Evolutionary conservation across 2,329 filamentous ascomycete species (phyloP), one percentile per base, ranked within the genome.

Genomic region (Ceratocystis cubensis): DNA sequence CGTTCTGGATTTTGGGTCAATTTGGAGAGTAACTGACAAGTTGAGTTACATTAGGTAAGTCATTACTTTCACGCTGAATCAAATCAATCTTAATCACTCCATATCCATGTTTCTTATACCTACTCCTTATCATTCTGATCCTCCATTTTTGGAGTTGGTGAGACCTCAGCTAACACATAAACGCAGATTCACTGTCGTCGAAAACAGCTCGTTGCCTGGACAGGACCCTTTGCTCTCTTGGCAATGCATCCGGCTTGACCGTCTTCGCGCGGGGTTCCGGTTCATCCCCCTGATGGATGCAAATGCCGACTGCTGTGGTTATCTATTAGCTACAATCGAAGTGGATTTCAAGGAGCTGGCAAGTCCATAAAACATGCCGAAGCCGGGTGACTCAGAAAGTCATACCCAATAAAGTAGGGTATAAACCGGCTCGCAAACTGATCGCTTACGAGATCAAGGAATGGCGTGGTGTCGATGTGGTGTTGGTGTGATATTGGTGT

Each of bases 41-140:
- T 78, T 91, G 70, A 88, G 85, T 71, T 91, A 91, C 72, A 75
- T 91, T 41, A 82, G 85, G 88, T 91, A 75, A 79, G 71, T 28
- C 6, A 67, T 50, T 68, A 57, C 37, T 64, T 30, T 65, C 10
- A 13, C 30, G 10, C 10, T 4, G 37, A 4, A 15, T 3, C 37
- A 41, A 41, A 3, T 15, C 10, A 13, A 28, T 56, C 15, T 53
- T 25, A 15, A 22, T 28, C 25, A 28, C 3, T 28, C 10, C 20
- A 28, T 20, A 3, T 53, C 22, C 22, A 10, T 53, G 20, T 53
- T 10, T 53, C 37, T 41, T 41, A 2, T 15, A 8, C 13, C 37
- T 41, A 13, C 37, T 41, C 13, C 37, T 41, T 41, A 4, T 41
- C 37, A 8, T 13, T 0, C 10, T 15, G 37, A 15, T 41, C 10